Evolutionary conservation across 345 rosid genomes (phyloP), one percentile per base, ranked within the genome.

Genomic region (Citropsis articulata): DNA sequence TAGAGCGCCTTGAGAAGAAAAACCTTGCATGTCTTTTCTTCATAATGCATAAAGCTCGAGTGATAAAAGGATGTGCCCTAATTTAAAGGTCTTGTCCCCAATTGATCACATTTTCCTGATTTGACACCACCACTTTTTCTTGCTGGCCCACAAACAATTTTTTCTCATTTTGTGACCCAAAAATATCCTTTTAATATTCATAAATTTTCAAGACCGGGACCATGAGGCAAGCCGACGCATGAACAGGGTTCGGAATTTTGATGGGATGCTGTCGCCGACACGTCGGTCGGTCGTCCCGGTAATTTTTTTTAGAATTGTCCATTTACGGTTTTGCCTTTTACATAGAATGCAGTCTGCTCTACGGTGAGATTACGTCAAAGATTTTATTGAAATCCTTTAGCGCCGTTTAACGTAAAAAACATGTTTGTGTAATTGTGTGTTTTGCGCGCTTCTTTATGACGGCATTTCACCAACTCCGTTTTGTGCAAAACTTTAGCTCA

Each of bases 1-100:
- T 64, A 77, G 75, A 71, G 85, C 81, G 87, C 81, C 83, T 74
- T n/a, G 73, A 71, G 86, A 86, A 84, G 79, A 76, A 77, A 72
- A 64, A 59, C 59, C 74, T 75, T 79, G 79, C 72, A 12, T 79
- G 80, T 88, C 89, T 53, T 33, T 65, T 65, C 57, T 53, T 61
- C 45, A 65, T 65, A 7, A 76, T 71, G 81, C 82, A 38, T 1
- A 78, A 66, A 75, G 76, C 70, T n/a, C 61, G 66, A 45, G 55
- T 1, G 6, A 18, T 4, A 8, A 64, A 21, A 65, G 27, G 86
- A 77, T 71, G 73, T 69, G 68, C 72, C 73, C 68, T 6, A 6
- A 3, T 14, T 71, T 76, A 62, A 77, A 85, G 77, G 55, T 81
- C 75, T 24, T 79, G 86, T 72, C 84, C 40, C 79, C 75, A 66